A percentile compares a stretch with the other conserved stretches of the same genome.
These are phyloP conservation scores for Candida loeiensis DNA, from an alignment of 805 yeast genomes.

Conservation along the genomic window DNA sequence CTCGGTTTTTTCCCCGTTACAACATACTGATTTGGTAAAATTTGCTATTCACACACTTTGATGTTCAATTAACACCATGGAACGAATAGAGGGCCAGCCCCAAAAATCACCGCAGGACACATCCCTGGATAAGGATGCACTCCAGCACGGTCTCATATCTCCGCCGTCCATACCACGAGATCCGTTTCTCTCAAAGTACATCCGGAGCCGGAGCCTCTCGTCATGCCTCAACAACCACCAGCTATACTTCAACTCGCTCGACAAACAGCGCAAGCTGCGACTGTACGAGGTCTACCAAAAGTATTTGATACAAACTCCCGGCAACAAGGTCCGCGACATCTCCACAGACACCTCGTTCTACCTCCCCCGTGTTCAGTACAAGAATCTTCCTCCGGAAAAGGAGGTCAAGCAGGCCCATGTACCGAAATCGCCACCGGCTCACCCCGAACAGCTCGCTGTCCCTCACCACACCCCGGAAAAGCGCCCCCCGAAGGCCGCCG, in stretches of 20 bases:
- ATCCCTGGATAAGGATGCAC: neutral
- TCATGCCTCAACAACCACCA: conserved; percentile 16
- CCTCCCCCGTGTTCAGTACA: conserved; percentile 1
- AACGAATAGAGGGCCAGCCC: conserved; percentile 4
- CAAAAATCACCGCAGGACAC: neutral
- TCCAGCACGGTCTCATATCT: conserved; percentile 3
- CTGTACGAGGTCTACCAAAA: conserved; percentile 23
- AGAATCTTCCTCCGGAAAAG: neutral
- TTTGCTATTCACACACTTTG: neutral
- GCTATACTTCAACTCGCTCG: conserved; percentile 18
- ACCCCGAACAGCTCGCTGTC: neutral
- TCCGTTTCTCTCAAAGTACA: conserved; percentile 21
- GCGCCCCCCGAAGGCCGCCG: neutral
- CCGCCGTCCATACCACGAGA: conserved; percentile 13
- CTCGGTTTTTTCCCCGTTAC: neutral
- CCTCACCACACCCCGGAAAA: neutral
- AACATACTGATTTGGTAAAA: neutral
- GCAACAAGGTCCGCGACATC: conserved; percentile 7
- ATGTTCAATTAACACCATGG: conserved; percentile 1
- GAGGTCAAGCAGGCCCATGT: neutral
- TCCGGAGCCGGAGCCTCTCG: conserved; percentile 15
- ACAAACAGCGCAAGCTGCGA: conserved; percentile 16
- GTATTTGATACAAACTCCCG: conserved; percentile 14
- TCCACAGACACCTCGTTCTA: conserved; percentile 6
- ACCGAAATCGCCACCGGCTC: conserved; percentile 2